A percentile compares a stretch with the other conserved stretches of the same genome.
Conservation (phyloP, 2,329 filamentous ascomycete genomes). For the Thielaviopsis euricoi region DNA sequence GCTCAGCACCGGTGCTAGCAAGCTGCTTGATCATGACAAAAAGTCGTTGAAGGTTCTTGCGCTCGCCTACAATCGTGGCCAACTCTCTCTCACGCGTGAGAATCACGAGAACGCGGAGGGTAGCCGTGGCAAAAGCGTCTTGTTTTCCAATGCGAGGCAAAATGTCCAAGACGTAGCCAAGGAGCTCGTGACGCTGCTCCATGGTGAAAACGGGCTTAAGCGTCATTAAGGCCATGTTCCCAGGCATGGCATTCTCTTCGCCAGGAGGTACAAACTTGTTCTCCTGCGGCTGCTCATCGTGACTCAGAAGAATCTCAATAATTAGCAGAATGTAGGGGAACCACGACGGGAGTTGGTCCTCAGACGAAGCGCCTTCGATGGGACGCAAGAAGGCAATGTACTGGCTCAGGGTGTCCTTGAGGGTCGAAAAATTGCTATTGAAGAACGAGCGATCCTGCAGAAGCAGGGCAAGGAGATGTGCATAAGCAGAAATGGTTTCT, state of each 20-base stretch:
- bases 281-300: conserved; percentile 67
- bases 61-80: conserved; percentile 65
- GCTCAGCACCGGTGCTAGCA: conserved; percentile 58
- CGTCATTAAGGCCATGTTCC: conserved; percentile 19
- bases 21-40: conserved; percentile 95
- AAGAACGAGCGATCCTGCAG: conserved; percentile 75
- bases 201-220: conserved; percentile 20
- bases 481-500: conserved; percentile 63
- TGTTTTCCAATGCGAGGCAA: conserved; percentile 80
- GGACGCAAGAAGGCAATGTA: conserved; percentile 68
- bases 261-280: conserved; percentile 49
- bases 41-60: conserved; percentile 72
- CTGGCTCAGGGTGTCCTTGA: conserved; percentile 61
- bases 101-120: conserved; percentile 71
- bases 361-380: conserved; percentile 45
- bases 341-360: conserved; percentile 74
- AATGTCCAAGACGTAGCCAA: conserved; percentile 65
- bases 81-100: conserved; percentile 64
- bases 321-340: conserved; percentile 81
- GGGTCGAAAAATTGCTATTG: conserved; percentile 51
- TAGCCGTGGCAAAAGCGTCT: conserved; percentile 64
- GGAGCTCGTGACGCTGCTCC: conserved; percentile 47
- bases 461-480: conserved; percentile 76
- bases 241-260: conserved; percentile 27
- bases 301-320: conserved; percentile 74